A percentile compares a stretch with the other conserved stretches of the same genome.
Evolutionary conservation across 2,329 filamentous ascomycete genomes (phyloP).

Genomic region (Dryadomyces quercivorus): DNA sequence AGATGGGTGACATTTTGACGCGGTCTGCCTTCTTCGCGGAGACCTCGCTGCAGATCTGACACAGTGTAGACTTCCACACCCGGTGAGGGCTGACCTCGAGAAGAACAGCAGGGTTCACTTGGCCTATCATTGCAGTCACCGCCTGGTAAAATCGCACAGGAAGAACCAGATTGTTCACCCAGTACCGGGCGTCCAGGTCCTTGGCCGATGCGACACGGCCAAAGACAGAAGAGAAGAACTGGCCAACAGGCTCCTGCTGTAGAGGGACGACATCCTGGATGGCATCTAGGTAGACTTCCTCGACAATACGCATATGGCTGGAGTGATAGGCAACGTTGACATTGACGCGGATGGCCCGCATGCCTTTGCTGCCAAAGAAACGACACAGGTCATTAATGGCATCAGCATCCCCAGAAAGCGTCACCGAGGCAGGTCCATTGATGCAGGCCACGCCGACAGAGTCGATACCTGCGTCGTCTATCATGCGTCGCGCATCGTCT

Average conservation of each 20-base stretch:
- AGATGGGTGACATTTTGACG: neutral
- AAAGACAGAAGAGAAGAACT: constrained; percentile 14
- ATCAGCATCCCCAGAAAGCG: constrained; percentile 18
- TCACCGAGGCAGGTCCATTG: constrained; percentile 24
- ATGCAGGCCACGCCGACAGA: constrained; percentile 18
- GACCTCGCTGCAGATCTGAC: constrained; percentile 2
- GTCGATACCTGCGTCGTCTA: constrained; percentile 11
- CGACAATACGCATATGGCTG: constrained; percentile 15
- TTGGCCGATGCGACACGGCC: constrained; percentile 6
- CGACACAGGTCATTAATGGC: constrained; percentile 6
- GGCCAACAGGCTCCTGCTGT: neutral
- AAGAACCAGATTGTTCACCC: constrained; percentile 23
- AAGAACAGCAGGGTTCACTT: constrained; percentile 4
- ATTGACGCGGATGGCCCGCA: constrained; percentile 8
- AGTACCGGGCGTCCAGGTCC: constrained; percentile 15
- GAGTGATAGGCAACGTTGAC: constrained; percentile 20
- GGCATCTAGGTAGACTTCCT: constrained; percentile 9
- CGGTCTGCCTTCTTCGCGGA: no score
- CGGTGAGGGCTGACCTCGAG: constrained; percentile 12
- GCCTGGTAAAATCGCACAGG: constrained; percentile 22
- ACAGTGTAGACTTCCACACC: constrained; percentile 9
- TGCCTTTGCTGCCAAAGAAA: constrained; percentile 6
- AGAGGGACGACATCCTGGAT: constrained; percentile 2
- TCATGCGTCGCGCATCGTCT: constrained; percentile 21
- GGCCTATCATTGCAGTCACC: constrained; percentile 8